Evolutionary conservation across 1,139 yeast species (phyloP), one percentile per base, ranked within the genome.

Genomic region (Pneumocystis sp.): DNA sequence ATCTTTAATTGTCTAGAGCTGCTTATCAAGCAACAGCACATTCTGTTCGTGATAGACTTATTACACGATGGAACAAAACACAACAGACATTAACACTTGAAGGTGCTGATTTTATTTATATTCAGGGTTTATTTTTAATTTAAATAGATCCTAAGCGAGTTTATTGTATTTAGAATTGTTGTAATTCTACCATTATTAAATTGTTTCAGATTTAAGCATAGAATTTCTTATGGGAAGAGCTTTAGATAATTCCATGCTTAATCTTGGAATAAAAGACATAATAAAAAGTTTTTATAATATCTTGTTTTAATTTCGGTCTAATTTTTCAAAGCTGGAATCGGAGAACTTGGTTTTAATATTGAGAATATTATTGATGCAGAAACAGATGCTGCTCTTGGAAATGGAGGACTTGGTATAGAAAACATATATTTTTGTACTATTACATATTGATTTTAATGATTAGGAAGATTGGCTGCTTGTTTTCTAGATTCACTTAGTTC

Each of bases 151-250:
- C 89, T 65, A 91, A 91, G 77, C 80, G 97, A 70, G 86, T 90
- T 61, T 91, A 91, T 77, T 91, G 90, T 74, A 77, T 66, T 19
- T 29, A 61, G 25, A 37, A 25, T 10, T 4, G 10, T 61, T 40
- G 3, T 8, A 10, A 19, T 19, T 21, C 12, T 37, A 19, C 12
- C 19, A 21, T 45, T 61, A 3, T n/a, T 40, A 62, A 50, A 50
- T 50, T 50, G 8, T 17, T 50, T 25, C 17, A 50, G 63, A 68
- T 39, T 66, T 90, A 69, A 87, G 96, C 1, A 80, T 91, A 71
- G 97, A 91, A 77, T 91, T 89, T 74, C 79, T 91, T 70, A 89
- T 91, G 96, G 97, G 97, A 62, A 83, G 96, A 72, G 96, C 97
- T 63, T 81, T 91, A 82, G 97, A 91, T 76, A 91, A 90, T 75